Conservation (phyloP, 2,329 filamentous ascomycete genomes). For the Colletotrichum falcatum region DNA sequence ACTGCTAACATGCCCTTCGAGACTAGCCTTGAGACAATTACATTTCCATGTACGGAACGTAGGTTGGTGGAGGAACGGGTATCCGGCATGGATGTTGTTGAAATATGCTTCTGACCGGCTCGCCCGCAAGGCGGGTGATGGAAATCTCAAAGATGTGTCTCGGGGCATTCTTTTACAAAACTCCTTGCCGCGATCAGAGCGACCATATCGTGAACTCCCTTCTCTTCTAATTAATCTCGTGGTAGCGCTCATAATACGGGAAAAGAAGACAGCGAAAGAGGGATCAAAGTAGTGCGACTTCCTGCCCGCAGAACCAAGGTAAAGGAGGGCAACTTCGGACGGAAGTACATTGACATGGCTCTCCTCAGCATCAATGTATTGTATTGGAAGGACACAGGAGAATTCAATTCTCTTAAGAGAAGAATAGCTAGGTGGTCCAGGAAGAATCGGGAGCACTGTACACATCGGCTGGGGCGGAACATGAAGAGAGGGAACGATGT, state of each 20-base stretch:
- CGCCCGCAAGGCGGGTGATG: conserved; percentile 34
- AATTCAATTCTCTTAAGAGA: conserved; percentile 18
- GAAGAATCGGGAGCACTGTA: conserved; percentile 7
- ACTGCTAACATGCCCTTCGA: background rate
- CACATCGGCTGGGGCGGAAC: background rate
- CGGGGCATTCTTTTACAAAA: background rate
- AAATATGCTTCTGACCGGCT: conserved; percentile 50
- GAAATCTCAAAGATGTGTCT: conserved; percentile 36
- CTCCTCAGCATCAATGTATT: conserved; percentile 24
- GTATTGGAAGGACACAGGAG: conserved; percentile 6
- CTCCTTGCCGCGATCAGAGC: background rate
- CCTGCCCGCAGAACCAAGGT: conserved; percentile 48
- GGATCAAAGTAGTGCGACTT: conserved; percentile 54
- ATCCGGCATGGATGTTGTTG: conserved; percentile 53
- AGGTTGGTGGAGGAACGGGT: conserved; percentile 52
- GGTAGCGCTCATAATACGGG: conserved; percentile 45
- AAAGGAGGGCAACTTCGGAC: conserved; percentile 49
- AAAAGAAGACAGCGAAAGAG: conserved; percentile 51
- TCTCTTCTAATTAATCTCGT: conserved; percentile 39
- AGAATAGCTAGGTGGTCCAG: background rate
- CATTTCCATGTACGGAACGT: conserved; percentile 50
- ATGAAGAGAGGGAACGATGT: background rate
- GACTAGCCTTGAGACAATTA: conserved; percentile 39
- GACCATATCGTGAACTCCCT: conserved; percentile 34
- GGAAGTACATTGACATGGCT: conserved; percentile 42